Percentiles rank a stretch among this genome's conserved stretches.
Conservation (phyloP, 257 asterid species). For the Datura wrightii region DNA sequence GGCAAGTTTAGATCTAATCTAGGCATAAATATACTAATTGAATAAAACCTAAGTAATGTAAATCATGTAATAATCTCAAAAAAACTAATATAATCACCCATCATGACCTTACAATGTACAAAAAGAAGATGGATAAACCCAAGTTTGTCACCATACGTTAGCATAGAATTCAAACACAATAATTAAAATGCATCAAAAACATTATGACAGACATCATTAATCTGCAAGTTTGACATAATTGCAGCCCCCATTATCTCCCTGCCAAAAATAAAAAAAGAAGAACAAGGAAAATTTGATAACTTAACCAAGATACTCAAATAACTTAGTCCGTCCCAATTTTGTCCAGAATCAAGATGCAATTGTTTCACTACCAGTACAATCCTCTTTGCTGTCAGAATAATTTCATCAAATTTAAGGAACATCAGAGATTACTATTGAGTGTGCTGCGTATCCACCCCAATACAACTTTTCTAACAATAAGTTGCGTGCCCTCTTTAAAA, state of each 20-base stretch:
- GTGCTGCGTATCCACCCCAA: slow-evolving; percentile 7
- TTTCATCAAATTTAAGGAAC: not conserved
- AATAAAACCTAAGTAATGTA: not conserved
- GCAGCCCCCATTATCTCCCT: not conserved
- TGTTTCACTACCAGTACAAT: not conserved
- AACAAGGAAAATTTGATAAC: slow-evolving; percentile 1
- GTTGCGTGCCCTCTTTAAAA: not conserved
- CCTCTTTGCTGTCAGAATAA: not conserved
- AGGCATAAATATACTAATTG: not conserved
- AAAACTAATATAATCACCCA: not conserved
- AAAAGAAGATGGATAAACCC: not conserved
- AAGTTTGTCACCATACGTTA: not conserved
- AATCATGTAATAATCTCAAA: not conserved
- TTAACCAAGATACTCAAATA: not conserved
- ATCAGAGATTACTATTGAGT: not conserved
- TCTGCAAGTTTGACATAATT: slow-evolving; percentile 2
- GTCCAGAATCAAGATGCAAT: not conserved
- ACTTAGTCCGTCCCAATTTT: not conserved
- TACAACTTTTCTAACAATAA: not conserved
- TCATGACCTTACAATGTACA: not conserved
- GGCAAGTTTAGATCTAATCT: not conserved
- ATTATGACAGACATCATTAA: not conserved
- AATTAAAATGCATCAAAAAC: slow-evolving; percentile 1
- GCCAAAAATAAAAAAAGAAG: slow-evolving; percentile 2
- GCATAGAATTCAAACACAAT: not conserved